phyloP scores from a whole-genome alignment of 371 early-diverging fungal genomes.

The Sporodiniella umbellata region DNA sequence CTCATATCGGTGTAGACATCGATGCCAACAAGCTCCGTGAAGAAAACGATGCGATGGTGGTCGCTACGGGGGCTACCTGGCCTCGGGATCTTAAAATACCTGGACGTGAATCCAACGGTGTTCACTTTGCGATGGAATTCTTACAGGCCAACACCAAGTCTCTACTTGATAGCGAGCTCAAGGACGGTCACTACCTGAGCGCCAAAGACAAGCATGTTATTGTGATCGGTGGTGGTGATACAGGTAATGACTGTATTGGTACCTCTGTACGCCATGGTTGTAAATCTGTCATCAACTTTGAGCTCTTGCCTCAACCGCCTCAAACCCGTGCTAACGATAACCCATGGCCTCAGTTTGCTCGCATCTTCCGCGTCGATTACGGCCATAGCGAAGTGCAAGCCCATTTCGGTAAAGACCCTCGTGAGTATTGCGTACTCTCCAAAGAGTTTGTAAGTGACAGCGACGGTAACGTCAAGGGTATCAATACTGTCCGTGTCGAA shows the following conservation, averaged over 20 bases:
- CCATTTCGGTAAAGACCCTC: constrained; percentile 91
- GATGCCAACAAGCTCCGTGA: constrained; percentile 61
- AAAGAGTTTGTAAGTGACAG: constrained; percentile 92
- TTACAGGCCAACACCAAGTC: constrained; percentile 87
- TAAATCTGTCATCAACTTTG: constrained; percentile 90
- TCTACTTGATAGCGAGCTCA: constrained; percentile 72
- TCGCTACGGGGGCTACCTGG: constrained; percentile 96
- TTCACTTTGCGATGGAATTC: constrained; percentile 98
- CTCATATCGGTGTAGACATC: constrained; percentile 83
- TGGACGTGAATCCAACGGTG: constrained; percentile 81
- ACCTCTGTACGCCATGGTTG: constrained; percentile 94
- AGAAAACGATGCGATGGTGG: constrained; percentile 77
- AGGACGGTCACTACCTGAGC: constrained; percentile 72
- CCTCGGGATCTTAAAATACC: constrained; percentile 92
- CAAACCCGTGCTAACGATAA: constrained; percentile 77
- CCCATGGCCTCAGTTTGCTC: constrained; percentile 97
- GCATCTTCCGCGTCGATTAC: constrained; percentile 93
- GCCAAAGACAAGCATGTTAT: constrained; percentile 93
- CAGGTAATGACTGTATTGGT: constrained; percentile 95
- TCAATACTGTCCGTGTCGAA: constrained; percentile 92
- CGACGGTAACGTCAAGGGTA: constrained; percentile 80
- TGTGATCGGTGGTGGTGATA: constrained; percentile 98
- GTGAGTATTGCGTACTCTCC: constrained; percentile 89
- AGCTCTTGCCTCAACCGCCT: constrained; percentile 91
- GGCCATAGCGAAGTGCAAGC: constrained; percentile 90